Evolutionary conservation across 1,284 basidiomycete genomes (phyloP), one percentile per base, ranked within the genome.

Genomic region (Sanguinoderma infundibulare): DNA sequence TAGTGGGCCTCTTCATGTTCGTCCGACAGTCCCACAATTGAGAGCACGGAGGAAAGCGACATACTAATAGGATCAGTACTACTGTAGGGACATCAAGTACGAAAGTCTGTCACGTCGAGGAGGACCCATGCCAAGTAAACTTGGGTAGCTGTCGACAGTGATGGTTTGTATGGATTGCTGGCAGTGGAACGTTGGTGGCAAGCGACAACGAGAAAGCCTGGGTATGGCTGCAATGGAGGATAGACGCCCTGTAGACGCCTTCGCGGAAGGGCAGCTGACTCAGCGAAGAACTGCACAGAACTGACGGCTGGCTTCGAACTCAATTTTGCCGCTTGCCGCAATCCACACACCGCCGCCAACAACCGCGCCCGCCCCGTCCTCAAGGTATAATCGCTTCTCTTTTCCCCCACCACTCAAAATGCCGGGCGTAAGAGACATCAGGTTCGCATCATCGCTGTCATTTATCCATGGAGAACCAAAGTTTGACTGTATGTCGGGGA

Each of bases 341-440:
- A 53, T 75, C 66, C 62, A 62, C 68, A 69, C 65, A 72, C 71
- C 68, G 65, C 68, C 73, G 71, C 71, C 71, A 70, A 70, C 67
- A 71, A 72, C 75, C n/a, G 69, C 72, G 66, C 73, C 64, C 80
- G 79, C 62, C 71, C 70, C 73, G 75, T 75, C 77, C 75, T 79
- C 78, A 82, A 85, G 78, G 78, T 71, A n/a, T n/a, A 70, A 72
- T 75, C 62, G 66, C 55, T 67, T 58, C 70, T 62, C 40, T 73
- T 74, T 64, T 58, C 46, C 55, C n/a, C 50, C 50, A 54, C 55
- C 34, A 60, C 58, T 63, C 79, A 91, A 81, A 79, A 96, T 96
- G 94, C 94, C 94, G 74, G 92, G 92, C 82, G 94, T 96, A 82
- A 84, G 94, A 83, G 94, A 96, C 80, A 89, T 95, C 79, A 91